Percentiles rank a stretch among this genome's conserved stretches.
These are phyloP conservation scores for Botrytis tulipae DNA, from an alignment of 2,329 filamentous ascomycete species.

Conservation along the genomic window DNA sequence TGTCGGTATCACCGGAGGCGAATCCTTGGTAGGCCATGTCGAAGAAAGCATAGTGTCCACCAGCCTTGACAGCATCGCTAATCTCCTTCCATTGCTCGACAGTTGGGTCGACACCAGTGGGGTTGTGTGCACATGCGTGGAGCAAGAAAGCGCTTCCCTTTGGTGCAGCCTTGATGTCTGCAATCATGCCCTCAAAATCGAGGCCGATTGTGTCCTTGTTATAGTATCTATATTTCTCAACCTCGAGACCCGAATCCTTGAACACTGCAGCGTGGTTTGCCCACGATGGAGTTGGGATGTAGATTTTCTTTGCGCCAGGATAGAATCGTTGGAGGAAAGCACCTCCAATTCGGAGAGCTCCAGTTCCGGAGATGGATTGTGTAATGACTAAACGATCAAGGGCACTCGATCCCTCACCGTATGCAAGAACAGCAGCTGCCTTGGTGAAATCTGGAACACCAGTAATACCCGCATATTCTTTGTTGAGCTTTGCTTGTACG, in stretches of 20 bases:
- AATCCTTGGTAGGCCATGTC: slow-evolving; percentile 99
- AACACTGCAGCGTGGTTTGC: slow-evolving; percentile 98
- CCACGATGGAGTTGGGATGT: slow-evolving; percentile 95
- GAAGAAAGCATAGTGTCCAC: slow-evolving; percentile 92
- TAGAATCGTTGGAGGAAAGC: slow-evolving; percentile 92
- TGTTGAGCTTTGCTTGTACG: slow-evolving; percentile 75
- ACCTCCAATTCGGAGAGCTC: slow-evolving; percentile 89
- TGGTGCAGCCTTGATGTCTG: slow-evolving; percentile 85
- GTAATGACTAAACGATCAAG: slow-evolving; percentile 85
- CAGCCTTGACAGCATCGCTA: slow-evolving; percentile 78
- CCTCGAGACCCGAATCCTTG: slow-evolving; percentile 84
- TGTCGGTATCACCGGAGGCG: slow-evolving; percentile 85
- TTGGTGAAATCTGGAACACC: slow-evolving; percentile 93
- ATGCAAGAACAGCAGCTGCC: slow-evolving; percentile 86
- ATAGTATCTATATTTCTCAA: slow-evolving; percentile 98
- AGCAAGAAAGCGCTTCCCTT: slow-evolving; percentile 86
- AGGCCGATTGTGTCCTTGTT: slow-evolving; percentile 98
- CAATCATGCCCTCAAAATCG: slow-evolving; percentile 91
- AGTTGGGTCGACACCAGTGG: slow-evolving; percentile 92
- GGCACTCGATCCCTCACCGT: slow-evolving; percentile 75
- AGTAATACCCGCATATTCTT: slow-evolving; percentile 98
- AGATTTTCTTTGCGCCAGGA: slow-evolving; percentile 89
- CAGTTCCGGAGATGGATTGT: slow-evolving; percentile 97
- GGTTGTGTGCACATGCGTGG: slow-evolving; percentile 97
- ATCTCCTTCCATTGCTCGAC: slow-evolving; percentile 91